Evolutionary conservation across 148 eudicot genomes (phyloP).

Genomic region (Talinum fruticosum): DNA sequence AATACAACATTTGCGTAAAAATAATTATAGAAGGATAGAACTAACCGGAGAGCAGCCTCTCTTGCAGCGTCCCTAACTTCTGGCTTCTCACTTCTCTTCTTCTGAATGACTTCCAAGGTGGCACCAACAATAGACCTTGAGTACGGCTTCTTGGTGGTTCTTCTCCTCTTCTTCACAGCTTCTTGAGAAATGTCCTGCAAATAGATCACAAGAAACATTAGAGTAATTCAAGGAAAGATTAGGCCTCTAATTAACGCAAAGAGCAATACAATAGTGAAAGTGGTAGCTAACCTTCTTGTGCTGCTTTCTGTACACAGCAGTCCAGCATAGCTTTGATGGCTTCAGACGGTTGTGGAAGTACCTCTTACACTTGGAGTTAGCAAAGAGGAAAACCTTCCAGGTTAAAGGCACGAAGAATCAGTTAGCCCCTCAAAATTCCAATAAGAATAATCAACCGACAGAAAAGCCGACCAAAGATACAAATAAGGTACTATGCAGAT

Average conservation of each 20-base stretch:
- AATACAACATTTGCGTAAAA: not conserved
- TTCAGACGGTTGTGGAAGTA: conserved; percentile 65
- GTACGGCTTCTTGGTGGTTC: conserved; percentile 65
- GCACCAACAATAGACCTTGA: conserved; percentile 77
- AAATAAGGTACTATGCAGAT: not conserved
- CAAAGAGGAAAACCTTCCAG: conserved; percentile 55
- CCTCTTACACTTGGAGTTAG: conserved; percentile 66
- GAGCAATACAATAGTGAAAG: not conserved
- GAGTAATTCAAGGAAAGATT: not conserved
- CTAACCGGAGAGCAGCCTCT: conserved; percentile 68
- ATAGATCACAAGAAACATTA: not conserved
- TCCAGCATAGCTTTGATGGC: conserved; percentile 68
- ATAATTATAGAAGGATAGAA: not conserved
- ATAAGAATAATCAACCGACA: not conserved
- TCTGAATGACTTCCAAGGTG: conserved; percentile 68
- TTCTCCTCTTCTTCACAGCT: conserved; percentile 70
- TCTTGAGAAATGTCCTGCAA: conserved; percentile 60
- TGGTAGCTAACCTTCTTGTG: conserved; percentile 51
- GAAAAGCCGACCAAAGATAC: not conserved
- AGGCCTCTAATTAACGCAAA: not conserved
- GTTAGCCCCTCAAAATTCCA: not conserved
- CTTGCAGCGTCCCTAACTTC: conserved; percentile 76
- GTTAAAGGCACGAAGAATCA: not conserved
- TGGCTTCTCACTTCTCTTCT: conserved; percentile 60
- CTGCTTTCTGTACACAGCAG: conserved; percentile 68